These are phyloP conservation scores for Castanea crenata DNA, from an alignment of 306 rosid genomes.

Conservation along the genomic window DNA sequence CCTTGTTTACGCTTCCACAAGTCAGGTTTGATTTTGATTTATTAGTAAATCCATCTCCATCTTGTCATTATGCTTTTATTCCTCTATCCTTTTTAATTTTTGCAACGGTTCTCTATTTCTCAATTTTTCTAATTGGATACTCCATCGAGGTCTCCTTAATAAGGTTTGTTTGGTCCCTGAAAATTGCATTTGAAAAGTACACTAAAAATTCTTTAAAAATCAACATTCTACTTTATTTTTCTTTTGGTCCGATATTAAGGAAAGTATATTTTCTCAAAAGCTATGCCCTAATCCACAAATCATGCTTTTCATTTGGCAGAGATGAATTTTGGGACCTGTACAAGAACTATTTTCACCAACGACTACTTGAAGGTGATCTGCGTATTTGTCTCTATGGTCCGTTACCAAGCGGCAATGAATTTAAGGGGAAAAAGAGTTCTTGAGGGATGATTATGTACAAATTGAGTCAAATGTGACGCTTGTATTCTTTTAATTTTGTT, in stretches of 20 bases:
- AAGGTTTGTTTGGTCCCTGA: background rate
- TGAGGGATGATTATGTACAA: conserved; percentile 16
- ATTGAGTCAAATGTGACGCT: conserved; percentile 4
- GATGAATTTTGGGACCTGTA: conserved; percentile 91
- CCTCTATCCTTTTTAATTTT: no score
- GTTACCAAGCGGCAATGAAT: conserved; percentile 27
- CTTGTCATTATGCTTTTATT: background rate
- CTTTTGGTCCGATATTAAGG: background rate
- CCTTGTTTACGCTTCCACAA: conserved; percentile 87
- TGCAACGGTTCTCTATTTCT: background rate
- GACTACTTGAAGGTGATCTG: conserved; percentile 47
- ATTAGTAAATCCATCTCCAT: background rate
- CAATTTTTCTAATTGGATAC: background rate
- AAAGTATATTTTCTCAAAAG: background rate
- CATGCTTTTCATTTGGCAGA: conserved; percentile 40
- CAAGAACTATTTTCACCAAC: conserved; percentile 65
- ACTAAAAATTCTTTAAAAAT: background rate
- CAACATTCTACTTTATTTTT: background rate
- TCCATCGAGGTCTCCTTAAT: background rate
- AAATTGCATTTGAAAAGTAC: background rate
- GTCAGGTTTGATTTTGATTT: conserved; percentile 61
- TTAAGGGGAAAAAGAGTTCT: conserved; percentile 33
- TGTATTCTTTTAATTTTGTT: background rate
- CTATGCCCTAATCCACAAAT: background rate
- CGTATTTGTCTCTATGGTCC: conserved; percentile 71